Base-by-base conservation (phyloP, 768 basidiomycete genomes). In the Tricholoma furcatifolium region DNA sequence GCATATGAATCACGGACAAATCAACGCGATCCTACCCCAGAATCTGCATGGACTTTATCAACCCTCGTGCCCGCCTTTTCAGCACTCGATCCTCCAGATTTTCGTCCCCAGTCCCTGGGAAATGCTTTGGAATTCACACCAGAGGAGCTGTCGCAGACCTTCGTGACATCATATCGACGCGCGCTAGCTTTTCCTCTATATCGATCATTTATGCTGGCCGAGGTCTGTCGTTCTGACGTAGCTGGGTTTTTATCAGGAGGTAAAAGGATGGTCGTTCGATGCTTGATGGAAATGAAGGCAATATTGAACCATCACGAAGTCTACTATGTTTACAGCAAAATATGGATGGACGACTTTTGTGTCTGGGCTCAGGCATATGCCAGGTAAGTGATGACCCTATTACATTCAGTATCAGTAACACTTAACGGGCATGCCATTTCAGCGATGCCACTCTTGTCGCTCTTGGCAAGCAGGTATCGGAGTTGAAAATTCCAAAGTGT, bases 31-130 rank as follows among this genome's bases (percentile, higher is more conserved):
- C 82, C 90, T n/a, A 91, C 88, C 2, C 79, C 89, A 6, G 92
- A 94, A 67, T 93, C 91, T 65, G 86, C 88, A 12, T 94, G 91
- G 91, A 94, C 92, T 2, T 76, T 94, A 48, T 78, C 83, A 58
- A 76, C 71, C 27, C 76, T 94, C 46, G 81, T 81, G 11, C 85
- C 91, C 43, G 82, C 83, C 2, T 91, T 94, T 68, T 83, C 91
- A n/a, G 87, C 91, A 0, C 81, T 94, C 27, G 88, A 92, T 64
- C 82, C 85, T 32, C 81, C 87, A 27, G 87, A 91, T 64, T 81
- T 84, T 24, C 80, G 84, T 18, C 78, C 78, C 31, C 51, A 62
- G 20, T 50, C 60, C 21, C 50, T 51, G 39, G 56, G 45, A 5
- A 46, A 63, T 46, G 50, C 63, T 38, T 54, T 56, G n/a, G 42